Conservation (phyloP, 2,329 filamentous ascomycete genomes). For the Cordyceps javanica region DNA sequence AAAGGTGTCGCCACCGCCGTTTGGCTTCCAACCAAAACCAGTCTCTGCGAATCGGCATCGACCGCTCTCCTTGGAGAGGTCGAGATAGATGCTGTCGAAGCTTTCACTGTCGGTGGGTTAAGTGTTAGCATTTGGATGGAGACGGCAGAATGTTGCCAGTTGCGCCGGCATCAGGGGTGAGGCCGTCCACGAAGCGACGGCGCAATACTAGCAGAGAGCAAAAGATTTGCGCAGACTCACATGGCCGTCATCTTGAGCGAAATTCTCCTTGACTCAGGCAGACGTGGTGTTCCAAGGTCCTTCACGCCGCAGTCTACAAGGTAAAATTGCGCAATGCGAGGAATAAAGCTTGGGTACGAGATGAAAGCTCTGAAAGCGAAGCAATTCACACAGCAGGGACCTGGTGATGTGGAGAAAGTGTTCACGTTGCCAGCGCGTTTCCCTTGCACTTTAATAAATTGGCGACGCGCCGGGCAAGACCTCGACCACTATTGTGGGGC, state of each 20-base stretch:
- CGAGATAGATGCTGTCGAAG: slow-evolving; percentile 95
- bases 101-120: slow-evolving; percentile 56
- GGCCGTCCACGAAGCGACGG: background rate
- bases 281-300: background rate
- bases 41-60: slow-evolving; percentile 94
- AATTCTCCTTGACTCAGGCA: background rate
- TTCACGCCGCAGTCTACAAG: background rate
- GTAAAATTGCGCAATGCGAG: background rate
- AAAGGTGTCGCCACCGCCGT: slow-evolving; percentile 81
- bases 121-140: slow-evolving; percentile 4
- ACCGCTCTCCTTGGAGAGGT: slow-evolving; percentile 85
- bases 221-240: slow-evolving; percentile 23
- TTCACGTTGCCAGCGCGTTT: slow-evolving; percentile 2
- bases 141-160: background rate
- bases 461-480: slow-evolving; percentile 2
- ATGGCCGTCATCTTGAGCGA: slow-evolving; percentile 32
- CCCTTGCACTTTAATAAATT: slow-evolving; percentile 4
- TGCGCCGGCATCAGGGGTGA: background rate
- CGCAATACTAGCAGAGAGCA: background rate
- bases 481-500: background rate
- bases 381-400: background rate
- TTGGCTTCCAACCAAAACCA: slow-evolving; percentile 92
- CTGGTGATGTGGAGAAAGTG: background rate
- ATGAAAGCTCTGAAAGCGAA: background rate
- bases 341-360: background rate